Evolutionary conservation across 192 early-diverging fungal species (phyloP), one percentile per base, ranked within the genome.

Genomic region (Chytriomyces confervae): DNA sequence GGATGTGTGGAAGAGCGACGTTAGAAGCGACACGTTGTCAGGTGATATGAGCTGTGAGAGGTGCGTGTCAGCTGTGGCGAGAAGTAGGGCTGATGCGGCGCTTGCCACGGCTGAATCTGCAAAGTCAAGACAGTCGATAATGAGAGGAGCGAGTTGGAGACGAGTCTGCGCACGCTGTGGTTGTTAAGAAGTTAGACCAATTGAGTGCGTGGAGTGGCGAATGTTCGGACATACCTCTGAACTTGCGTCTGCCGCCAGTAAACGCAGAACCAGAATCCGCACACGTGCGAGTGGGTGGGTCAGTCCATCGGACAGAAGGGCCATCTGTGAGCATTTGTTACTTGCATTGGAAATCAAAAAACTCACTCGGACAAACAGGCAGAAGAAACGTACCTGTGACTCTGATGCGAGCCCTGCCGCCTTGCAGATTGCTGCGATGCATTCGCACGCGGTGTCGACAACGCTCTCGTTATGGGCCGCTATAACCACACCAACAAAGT

Each of bases 401-500:
- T 36, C 36, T 36, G 36, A 36, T 1, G 36, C 27, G 5, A 74
- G 47, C 18, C 61, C 72, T 6, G 45, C 10, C 24, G 29, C 61
- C 45, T 20, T 45, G 36, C 53, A 61, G 23, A 74, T 49, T 43
- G 27, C 29, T n/a, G 11, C 20, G 24, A 74, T 45, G 61, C 57
- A 63, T 46, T 74, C 43, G 53, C 60, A 74, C 10, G 72, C 57
- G 8, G 50, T 6, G 45, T 74, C 72, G 13, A 63, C 72, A 23
- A 61, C 36, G 8, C 43, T 29, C 7, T 63, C 72, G 13, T 2
- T 23, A 8, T n/a, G 57, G 9, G 8, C 61, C 5, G 23, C n/a
- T n/a, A 74, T 61, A 50, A 70, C 45, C 11, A 57, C 27, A 11
- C 69, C 69, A 29, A 70, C 45, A 70, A 70, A 70, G 50, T 70